Base-by-base conservation (phyloP, 2,329 filamentous ascomycete genomes). In the Rachicladosporium sp. region DNA sequence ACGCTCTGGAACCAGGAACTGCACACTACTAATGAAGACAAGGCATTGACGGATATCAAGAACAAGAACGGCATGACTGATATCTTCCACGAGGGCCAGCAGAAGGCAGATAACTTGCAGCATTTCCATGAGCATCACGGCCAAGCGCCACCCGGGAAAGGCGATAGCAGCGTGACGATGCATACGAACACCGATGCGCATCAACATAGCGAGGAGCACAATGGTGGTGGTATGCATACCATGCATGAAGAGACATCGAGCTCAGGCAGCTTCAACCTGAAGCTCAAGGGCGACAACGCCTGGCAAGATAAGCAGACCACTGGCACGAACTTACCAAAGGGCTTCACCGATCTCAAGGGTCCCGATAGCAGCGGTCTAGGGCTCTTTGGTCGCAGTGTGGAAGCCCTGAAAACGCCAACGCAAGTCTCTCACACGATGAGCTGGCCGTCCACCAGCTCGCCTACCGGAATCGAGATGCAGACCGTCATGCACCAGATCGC, bases 121-220 rank as follows among this genome's bases (percentile, higher is more conserved):
- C 29, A 11, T 4, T 36, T 29, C 35, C 35, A 36, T 11, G 30
- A 36, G 21, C 35, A 36, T 19, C 35, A 36, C 21, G 33, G 33
- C n/a, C 33, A 13, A 6, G 33, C 13, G 4, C 23, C 9, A 4
- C 15, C 35, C 4, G 35, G 30, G 5, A 10, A 6, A 7, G n/a
- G 15, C 35, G 35, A 36, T 30, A 11, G 23, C 19, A 36, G 30
- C 7, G 35, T 27, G n/a, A 29, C 35, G 7, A 15, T 29, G 12
- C 12, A 6, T 19, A 29, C 23, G 9, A 10, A 30, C 21, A 11
- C 30, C 6, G 29, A 36, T 27, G 32, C 33, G 4, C 31, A 40
- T 12, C 15, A 35, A n/a, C 32, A 33, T 31, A 40, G 27, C 21
- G 34, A 39, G 10, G 41, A 43, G 37, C 37, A 40, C 13, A 40